These are phyloP conservation scores for Pichia nakasei DNA, from an alignment of 805 yeast species.

Conservation along the genomic window DNA sequence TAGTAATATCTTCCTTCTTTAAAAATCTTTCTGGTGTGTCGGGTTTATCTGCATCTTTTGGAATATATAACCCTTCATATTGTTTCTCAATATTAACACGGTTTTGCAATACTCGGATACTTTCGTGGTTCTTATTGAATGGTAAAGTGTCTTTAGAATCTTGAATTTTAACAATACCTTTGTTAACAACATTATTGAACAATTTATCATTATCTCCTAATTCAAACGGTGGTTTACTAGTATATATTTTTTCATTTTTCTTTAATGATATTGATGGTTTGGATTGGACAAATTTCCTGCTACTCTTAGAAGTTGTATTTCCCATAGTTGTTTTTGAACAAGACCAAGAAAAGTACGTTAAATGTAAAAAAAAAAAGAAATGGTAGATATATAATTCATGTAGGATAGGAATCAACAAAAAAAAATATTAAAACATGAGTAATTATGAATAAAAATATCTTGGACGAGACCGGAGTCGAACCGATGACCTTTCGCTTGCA, in stretches of 20 bases:
- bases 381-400: neutral
- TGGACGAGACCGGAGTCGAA: conserved; percentile 76
- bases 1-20: conserved; percentile 4
- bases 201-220: conserved; percentile 7
- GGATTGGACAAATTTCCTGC: conserved; percentile 12
- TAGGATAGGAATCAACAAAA: too few species aligned
- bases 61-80: conserved; percentile 12
- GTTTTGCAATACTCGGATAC: conserved; percentile 18
- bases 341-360: neutral
- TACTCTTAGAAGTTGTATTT: conserved; percentile 17
- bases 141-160: conserved; percentile 5
- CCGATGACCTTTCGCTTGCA: conserved; percentile 74
- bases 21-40: conserved; percentile 16
- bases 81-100: conserved; percentile 16
- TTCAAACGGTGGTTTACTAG: conserved; percentile 14
- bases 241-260: conserved; percentile 8
- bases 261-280: conserved; percentile 5
- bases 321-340: conserved; percentile 16
- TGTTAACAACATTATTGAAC: conserved; percentile 16
- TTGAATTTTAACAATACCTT: conserved; percentile 19
- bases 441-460: conserved; percentile 9
- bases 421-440: neutral
- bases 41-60: conserved; percentile 12
- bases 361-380: conserved; percentile 2
- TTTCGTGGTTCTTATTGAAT: conserved; percentile 15